phyloP scores from a whole-genome alignment of 495 filamentous ascomycete genomes.

The Hypoxylon cercidicola region DNA sequence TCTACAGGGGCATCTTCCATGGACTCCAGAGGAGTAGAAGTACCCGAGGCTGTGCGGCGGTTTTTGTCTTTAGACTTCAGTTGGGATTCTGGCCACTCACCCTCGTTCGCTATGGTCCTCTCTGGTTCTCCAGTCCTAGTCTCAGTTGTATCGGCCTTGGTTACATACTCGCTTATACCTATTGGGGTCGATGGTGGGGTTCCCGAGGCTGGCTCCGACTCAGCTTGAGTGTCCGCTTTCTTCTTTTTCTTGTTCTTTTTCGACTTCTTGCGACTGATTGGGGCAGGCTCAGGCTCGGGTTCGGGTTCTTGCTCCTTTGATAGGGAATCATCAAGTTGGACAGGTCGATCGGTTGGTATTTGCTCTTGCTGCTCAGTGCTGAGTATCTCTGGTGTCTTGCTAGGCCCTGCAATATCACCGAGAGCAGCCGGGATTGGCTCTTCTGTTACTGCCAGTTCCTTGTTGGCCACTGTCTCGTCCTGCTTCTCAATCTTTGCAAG shows the following conservation, averaged over 20 bases:
- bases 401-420: constrained; percentile 8
- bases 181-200: constrained; percentile 33
- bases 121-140: constrained; percentile 46
- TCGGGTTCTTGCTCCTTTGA: constrained; percentile 27
- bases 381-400: constrained; percentile 29
- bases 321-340: constrained; percentile 13
- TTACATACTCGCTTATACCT: constrained; percentile 41
- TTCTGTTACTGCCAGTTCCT: constrained; percentile 19
- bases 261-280: constrained; percentile 34
- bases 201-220: constrained; percentile 33
- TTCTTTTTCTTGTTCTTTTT: constrained; percentile 51
- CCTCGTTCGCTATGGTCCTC: constrained; percentile 36
- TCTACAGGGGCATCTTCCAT: constrained; percentile 42
- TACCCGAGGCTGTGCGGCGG: constrained; percentile 48
- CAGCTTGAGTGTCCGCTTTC: constrained; percentile 38
- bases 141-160: constrained; percentile 43
- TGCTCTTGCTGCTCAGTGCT: constrained; percentile 49
- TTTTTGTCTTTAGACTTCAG: constrained; percentile 56
- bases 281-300: constrained; percentile 23
- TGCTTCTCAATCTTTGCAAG: constrained; percentile 24
- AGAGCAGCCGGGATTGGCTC: constrained; percentile 8
- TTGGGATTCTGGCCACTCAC: constrained; percentile 41
- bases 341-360: constrained; percentile 10
- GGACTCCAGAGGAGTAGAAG: constrained; percentile 43
- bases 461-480: constrained; percentile 18